Percentiles rank a stretch among this genome's conserved stretches.
Evolutionary conservation across 1,139 yeast species (phyloP).

Genomic region (Suhomyces atakaporum): DNA sequence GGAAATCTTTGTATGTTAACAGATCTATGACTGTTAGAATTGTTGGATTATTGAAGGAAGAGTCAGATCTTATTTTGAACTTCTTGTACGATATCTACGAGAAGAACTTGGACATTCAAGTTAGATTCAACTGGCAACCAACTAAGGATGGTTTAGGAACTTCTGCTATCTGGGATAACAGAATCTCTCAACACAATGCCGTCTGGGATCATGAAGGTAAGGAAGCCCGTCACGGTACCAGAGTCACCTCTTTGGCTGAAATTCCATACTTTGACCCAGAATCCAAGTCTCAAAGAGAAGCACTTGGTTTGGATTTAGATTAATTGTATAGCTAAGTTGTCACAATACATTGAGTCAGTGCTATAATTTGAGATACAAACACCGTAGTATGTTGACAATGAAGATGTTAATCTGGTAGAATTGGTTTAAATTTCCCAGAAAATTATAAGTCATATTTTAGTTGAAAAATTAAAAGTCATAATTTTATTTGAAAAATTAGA

Average conservation of each 20-base stretch:
- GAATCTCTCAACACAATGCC: slow-evolving; percentile 52
- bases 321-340: no score
- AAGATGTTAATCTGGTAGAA: no score
- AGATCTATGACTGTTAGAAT: slow-evolving; percentile 44
- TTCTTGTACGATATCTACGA: slow-evolving; percentile 43
- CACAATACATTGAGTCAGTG: no score
- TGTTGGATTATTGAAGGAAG: slow-evolving; percentile 47
- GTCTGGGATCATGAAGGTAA: slow-evolving; percentile 55
- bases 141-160: slow-evolving; percentile 52
- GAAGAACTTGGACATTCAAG: slow-evolving; percentile 45
- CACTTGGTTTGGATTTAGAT: slow-evolving; percentile 43
- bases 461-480: no score
- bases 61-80: slow-evolving; percentile 38
- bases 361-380: no score
- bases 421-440: no score
- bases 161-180: slow-evolving; percentile 61
- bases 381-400: no score
- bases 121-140: slow-evolving; percentile 55
- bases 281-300: slow-evolving; percentile 57
- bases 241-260: slow-evolving; percentile 62
- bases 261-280: slow-evolving; percentile 52
- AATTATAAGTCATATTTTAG: no score
- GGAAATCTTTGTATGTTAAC: slow-evolving; percentile 52
- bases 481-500: no score
- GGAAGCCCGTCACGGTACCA: slow-evolving; percentile 57